Percentiles rank a stretch among this genome's conserved stretches.
Conservation (phyloP, 768 basidiomycete genomes). For the Leccinellum albellum region DNA sequence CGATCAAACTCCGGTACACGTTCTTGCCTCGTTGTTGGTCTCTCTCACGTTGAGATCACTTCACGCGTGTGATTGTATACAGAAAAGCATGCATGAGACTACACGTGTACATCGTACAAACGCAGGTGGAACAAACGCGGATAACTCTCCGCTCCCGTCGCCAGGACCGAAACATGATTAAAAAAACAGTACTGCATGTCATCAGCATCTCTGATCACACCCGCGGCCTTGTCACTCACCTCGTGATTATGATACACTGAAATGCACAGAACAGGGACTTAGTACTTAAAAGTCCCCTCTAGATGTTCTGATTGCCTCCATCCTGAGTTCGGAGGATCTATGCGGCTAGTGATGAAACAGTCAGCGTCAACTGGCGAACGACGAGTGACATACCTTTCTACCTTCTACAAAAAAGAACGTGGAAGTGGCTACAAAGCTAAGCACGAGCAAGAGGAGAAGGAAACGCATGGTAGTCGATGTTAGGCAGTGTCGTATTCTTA, state of each 20-base stretch:
- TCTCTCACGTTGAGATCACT: constrained; percentile 25
- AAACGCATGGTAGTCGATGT: constrained; percentile 19
- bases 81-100: constrained; percentile 1
- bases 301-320: not conserved
- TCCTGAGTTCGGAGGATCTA: constrained; percentile 13
- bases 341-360: constrained; percentile 13
- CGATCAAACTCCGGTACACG: constrained; percentile 20
- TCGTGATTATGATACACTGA: constrained; percentile 21
- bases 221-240: constrained; percentile 4
- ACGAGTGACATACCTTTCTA: constrained; percentile 20
- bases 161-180: constrained; percentile 18
- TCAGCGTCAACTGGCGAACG: constrained; percentile 3
- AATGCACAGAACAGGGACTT: constrained; percentile 20
- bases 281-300: constrained; percentile 25
- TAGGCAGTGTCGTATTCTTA: constrained; percentile 12
- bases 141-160: not conserved
- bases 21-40: constrained; percentile 13
- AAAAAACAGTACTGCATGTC: constrained; percentile 3
- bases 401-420: constrained; percentile 31
- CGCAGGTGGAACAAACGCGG: constrained; percentile 6
- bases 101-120: constrained; percentile 18
- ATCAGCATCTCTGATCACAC: not conserved
- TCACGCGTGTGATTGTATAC: constrained; percentile 10
- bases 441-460: constrained; percentile 27
- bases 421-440: constrained; percentile 26